phyloP scores from a whole-genome alignment of 2,329 filamentous ascomycete genomes.

The Bimuria novae-zelandiae region DNA sequence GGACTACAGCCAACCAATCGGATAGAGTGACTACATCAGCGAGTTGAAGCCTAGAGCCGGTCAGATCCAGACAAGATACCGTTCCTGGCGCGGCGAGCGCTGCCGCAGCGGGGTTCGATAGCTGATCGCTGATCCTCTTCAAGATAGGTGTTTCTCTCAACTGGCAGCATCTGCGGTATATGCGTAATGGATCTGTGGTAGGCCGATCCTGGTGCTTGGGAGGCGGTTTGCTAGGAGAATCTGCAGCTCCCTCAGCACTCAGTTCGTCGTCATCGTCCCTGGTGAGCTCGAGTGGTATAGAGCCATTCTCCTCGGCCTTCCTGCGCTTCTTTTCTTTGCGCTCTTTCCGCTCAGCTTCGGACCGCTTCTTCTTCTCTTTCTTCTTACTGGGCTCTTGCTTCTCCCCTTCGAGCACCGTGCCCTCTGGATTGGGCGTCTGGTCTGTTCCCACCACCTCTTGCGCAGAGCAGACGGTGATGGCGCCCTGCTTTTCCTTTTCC shows the following conservation, averaged over 20 bases:
- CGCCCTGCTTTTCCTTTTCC: conserved; percentile 60
- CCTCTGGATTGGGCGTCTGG: conserved; percentile 48
- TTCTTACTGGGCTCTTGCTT: conserved; percentile 64
- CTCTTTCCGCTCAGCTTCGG: conserved; percentile 89
- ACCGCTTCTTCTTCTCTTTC: conserved; percentile 95
- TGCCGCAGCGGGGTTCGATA: conserved; percentile 71
- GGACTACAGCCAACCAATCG: conserved; percentile 92
- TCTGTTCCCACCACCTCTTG: conserved; percentile 49
- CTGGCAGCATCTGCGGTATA: conserved; percentile 94
- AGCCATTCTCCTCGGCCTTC: conserved; percentile 85
- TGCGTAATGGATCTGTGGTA: conserved; percentile 87
- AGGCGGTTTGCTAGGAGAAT: conserved; percentile 20
- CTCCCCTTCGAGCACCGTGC: conserved; percentile 39
- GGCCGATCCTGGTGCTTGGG: conserved; percentile 67
- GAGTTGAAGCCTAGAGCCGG: conserved; percentile 80
- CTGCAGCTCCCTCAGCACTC: conserved; percentile 24
- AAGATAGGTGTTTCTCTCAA: conserved; percentile 89
- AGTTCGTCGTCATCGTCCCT: conserved; percentile 61
- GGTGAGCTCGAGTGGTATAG: conserved; percentile 80
- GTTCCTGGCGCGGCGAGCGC: conserved; percentile 70
- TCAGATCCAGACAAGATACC: conserved; percentile 81
- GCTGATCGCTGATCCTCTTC: conserved; percentile 88
- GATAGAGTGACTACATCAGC: conserved; percentile 85
- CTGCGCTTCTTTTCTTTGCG: conserved; percentile 86
- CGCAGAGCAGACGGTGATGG: conserved; percentile 31